These are phyloP conservation scores for Calonectria pauciramosa DNA, from an alignment of 2,329 filamentous ascomycete genomes.

Conservation along the genomic window DNA sequence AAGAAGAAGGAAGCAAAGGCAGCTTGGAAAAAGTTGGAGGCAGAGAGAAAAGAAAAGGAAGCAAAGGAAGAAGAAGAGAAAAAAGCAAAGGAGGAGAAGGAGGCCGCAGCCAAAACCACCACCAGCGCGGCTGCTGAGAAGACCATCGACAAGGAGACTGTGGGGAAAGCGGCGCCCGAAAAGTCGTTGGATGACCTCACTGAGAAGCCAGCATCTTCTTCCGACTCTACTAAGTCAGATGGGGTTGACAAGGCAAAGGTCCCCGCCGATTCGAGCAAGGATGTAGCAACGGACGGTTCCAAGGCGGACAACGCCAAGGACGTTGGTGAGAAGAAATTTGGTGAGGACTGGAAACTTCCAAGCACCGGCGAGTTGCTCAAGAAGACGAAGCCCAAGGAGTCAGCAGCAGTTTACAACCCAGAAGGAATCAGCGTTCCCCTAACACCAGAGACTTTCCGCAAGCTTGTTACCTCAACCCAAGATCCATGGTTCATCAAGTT, in stretches of 20 bases:
- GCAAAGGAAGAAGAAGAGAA: slow-evolving; percentile 40
- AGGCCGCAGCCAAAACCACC: slow-evolving; percentile 34
- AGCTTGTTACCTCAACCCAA: slow-evolving; percentile 84
- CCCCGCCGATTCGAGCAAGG: slow-evolving; percentile 34
- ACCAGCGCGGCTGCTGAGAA: slow-evolving; percentile 36
- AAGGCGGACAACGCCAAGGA: slow-evolving; percentile 38
- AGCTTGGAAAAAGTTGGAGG: slow-evolving; percentile 53
- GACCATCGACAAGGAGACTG: slow-evolving; percentile 29
- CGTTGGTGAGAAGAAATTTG: slow-evolving; percentile 43
- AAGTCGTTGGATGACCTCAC: slow-evolving; percentile 39
- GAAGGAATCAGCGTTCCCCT: slow-evolving; percentile 82
- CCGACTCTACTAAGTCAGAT: slow-evolving; percentile 41
- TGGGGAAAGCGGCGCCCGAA: slow-evolving; percentile 26
- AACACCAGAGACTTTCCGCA: slow-evolving; percentile 88
- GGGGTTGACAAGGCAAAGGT: slow-evolving; percentile 42
- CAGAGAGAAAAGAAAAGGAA: slow-evolving; percentile 19
- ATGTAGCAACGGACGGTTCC: slow-evolving; percentile 38
- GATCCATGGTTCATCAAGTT: slow-evolving; percentile 99
- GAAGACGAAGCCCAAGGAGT: slow-evolving; percentile 61
- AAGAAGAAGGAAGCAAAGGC: slow-evolving; percentile 37
- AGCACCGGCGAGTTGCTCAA: slow-evolving; percentile 48
- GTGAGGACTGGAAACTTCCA: slow-evolving; percentile 47
- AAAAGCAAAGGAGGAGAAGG: slow-evolving; percentile 10
- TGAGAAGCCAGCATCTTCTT: slow-evolving; percentile 51
- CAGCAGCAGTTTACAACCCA: slow-evolving; percentile 74